Percentiles rank a stretch among this genome's conserved stretches.
phyloP scores from a whole-genome alignment of 441 rosid genomes.

The Corymbia calophylla region DNA sequence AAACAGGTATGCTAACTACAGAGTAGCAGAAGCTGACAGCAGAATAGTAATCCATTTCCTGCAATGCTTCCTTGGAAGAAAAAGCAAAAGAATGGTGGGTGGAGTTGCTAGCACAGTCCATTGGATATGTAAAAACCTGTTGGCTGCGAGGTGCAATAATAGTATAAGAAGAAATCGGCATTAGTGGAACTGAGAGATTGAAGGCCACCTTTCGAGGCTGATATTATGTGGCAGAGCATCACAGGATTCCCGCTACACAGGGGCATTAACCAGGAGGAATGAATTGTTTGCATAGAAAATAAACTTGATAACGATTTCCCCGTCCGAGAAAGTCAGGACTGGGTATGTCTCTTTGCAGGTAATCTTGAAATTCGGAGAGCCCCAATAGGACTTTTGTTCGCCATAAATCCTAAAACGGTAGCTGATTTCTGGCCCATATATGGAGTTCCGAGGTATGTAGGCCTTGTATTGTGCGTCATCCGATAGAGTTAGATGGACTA shows the following conservation, averaged over 20 bases:
- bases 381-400: not conserved
- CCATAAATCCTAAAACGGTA: not conserved
- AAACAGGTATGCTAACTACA: no score
- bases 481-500: not conserved
- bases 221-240: rapidly evolving
- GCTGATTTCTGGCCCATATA: not conserved
- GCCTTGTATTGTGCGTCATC: not conserved
- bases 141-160: no score
- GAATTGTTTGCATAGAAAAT: no score
- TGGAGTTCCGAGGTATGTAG: not conserved
- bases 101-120: rapidly evolving
- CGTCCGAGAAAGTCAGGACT: not conserved
- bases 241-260: no score
- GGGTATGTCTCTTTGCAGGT: not conserved
- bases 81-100: no score
- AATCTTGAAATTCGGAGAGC: not conserved
- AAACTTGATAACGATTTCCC: not conserved
- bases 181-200: no score
- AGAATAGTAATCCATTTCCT: no score
- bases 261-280: rapidly evolving
- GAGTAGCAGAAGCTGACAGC: no score
- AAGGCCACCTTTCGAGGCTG: no score
- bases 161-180: no score
- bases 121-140: no score
- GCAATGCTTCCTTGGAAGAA: no score